Percentiles rank a stretch among this genome's conserved stretches.
Evolutionary conservation across 225 moss, liverwort and hornwort species (phyloP).

Genomic region (Ulota crispa): DNA sequence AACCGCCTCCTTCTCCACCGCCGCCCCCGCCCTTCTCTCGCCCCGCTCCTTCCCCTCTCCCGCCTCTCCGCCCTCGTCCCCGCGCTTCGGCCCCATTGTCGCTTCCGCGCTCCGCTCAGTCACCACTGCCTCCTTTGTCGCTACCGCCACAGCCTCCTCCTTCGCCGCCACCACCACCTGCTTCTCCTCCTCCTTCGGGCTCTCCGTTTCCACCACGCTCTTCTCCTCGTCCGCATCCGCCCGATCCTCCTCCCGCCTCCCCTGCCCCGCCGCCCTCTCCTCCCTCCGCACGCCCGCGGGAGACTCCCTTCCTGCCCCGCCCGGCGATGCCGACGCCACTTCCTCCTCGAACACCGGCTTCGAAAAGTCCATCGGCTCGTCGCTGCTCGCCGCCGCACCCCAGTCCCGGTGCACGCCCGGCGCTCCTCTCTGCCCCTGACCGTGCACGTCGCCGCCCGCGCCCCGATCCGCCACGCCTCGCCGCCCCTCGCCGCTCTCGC

Average conservation of each 20-base stretch:
- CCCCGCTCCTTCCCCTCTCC: conserved; percentile 37
- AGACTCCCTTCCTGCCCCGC: conserved; percentile 28
- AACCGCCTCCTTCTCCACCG: conserved; percentile 53
- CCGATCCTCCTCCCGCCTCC: conserved; percentile 49
- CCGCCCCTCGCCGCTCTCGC: conserved; percentile 49
- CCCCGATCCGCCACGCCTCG: conserved; percentile 42
- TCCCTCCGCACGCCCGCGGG: conserved; percentile 24
- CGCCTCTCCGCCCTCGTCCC: conserved; percentile 26
- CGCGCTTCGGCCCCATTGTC: conserved; percentile 24
- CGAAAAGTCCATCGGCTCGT: conserved; percentile 99
- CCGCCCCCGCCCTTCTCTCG: conserved; percentile 30
- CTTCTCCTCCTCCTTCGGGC: conserved; percentile 32
- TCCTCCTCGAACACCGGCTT: conserved; percentile 99
- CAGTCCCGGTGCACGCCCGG: conserved; percentile 77
- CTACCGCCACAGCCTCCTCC: conserved; percentile 19
- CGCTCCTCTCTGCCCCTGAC: conserved; percentile 49
- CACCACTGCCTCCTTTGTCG: conserved; percentile 34
- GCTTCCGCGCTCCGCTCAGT: conserved; percentile 36
- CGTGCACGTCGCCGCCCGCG: conserved; percentile 31
- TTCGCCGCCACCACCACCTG: conserved; percentile 37
- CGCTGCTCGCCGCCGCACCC: conserved; percentile 92
- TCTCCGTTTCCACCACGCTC: conserved; percentile 40
- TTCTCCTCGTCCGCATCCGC: conserved; percentile 30
- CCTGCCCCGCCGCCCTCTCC: conserved; percentile 39
- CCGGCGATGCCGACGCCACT: conserved; percentile 43